Conservation (phyloP, 371 early-diverging fungal species). For the Apophysomyces sp. region DNA sequence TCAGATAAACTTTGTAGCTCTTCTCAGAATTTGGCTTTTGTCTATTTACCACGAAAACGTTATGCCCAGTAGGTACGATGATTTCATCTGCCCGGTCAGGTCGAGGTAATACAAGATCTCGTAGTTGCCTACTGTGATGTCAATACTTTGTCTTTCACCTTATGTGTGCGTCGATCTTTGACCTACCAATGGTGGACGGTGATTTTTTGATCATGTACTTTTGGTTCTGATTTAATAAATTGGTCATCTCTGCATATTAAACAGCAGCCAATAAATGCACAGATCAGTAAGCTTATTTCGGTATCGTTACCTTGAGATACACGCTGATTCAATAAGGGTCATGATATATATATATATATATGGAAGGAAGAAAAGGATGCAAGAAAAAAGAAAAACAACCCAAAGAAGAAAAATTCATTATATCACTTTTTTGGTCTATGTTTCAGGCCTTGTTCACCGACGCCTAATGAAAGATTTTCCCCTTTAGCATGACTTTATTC, state of each 20-base stretch:
- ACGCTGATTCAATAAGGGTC: not conserved
- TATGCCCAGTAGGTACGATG: slow-evolving; percentile 39
- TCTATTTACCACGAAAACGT: slow-evolving; percentile 28
- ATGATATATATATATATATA: not conserved
- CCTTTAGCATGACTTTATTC: not conserved
- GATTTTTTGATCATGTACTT: slow-evolving; percentile 39
- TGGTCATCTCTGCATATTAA: no score
- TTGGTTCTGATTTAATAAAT: not conserved
- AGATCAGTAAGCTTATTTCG: no score
- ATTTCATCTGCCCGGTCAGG: slow-evolving; percentile 30
- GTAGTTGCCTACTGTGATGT: slow-evolving; percentile 74
- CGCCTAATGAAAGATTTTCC: not conserved
- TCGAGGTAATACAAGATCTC: slow-evolving; percentile 84
- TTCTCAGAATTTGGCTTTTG: no score
- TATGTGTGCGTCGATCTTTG: not conserved
- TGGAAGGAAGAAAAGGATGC: not conserved
- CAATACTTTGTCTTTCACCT: not conserved
- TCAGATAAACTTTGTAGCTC: no score
- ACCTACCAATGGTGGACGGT: slow-evolving; percentile 67
- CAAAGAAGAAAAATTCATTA: not conserved
- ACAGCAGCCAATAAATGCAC: no score
- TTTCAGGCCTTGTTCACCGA: not conserved
- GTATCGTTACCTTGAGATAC: not conserved
- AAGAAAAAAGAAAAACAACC: not conserved
- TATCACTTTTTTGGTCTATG: not conserved